Percentiles rank a stretch among this genome's conserved stretches.
Evolutionary conservation across 495 filamentous ascomycete genomes (phyloP).

Genomic region (Aspergillus avenaceus): DNA sequence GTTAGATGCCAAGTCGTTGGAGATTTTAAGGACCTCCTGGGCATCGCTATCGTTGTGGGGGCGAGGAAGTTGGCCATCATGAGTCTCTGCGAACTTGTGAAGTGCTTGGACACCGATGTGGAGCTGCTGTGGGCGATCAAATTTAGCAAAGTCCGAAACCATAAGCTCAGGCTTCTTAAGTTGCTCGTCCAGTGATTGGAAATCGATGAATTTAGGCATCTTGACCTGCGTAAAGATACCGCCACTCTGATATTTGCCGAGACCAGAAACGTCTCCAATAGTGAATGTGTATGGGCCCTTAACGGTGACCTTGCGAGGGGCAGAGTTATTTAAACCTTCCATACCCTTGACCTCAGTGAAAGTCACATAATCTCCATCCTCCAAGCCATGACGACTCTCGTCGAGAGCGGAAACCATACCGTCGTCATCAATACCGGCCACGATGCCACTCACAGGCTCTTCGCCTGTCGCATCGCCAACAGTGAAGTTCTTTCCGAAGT

Average conservation of each 20-base stretch:
- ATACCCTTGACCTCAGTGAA: conserved; percentile 93
- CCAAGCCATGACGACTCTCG: conserved; percentile 90
- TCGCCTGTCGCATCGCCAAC: conserved; percentile 89
- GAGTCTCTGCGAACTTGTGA: conserved; percentile 70
- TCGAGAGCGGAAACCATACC: conserved; percentile 93
- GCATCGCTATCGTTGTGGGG: conserved; percentile 86
- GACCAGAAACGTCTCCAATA: conserved; percentile 85
- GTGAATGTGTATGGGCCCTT: conserved; percentile 97
- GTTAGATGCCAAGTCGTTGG: conserved; percentile 60
- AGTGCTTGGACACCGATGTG: conserved; percentile 92
- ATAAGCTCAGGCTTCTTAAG: conserved; percentile 84
- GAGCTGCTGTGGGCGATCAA: conserved; percentile 86
- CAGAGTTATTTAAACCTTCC: conserved; percentile 78
- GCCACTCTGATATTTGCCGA: conserved; percentile 80
- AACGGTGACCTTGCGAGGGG: conserved; percentile 84
- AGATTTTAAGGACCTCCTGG: conserved; percentile 64
- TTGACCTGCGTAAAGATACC: conserved; percentile 94
- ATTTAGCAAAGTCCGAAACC: conserved; percentile 95
- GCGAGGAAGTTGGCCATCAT: conserved; percentile 66
- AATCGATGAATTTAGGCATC: conserved; percentile 93
- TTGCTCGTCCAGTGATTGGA: conserved; percentile 71
- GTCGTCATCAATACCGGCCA: conserved; percentile 82
- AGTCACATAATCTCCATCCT: conserved; percentile 94
- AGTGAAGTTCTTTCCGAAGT: conserved; percentile 92
- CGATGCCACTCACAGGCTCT: conserved; percentile 78